phyloP scores from a whole-genome alignment of 805 yeast species.

The Metschnikowia bowlesiae region DNA sequence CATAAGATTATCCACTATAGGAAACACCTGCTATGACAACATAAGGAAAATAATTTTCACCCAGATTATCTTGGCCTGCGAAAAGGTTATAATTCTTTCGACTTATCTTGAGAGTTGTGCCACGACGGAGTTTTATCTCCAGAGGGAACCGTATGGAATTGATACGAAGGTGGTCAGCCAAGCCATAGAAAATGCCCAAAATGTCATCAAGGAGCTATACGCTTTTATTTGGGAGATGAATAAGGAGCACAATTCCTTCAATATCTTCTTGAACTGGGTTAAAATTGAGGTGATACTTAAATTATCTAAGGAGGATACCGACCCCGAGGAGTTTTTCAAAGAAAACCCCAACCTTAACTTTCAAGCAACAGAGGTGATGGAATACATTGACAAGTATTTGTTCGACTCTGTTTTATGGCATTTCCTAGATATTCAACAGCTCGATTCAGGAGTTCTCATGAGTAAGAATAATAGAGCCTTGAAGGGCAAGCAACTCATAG shows the following conservation, averaged over 20 bases:
- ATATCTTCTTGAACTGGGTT: constrained; percentile 44
- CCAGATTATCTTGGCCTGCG: constrained; percentile 51
- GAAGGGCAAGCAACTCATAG: background rate
- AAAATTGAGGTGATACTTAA: constrained; percentile 33
- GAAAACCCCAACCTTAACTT: constrained; percentile 14
- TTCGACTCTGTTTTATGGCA: constrained; percentile 10
- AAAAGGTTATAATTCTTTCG: constrained; percentile 47
- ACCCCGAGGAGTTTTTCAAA: constrained; percentile 12
- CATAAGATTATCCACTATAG: constrained; percentile 49
- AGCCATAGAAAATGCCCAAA: constrained; percentile 16
- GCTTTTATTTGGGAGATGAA: constrained; percentile 40
- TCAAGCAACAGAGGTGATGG: constrained; percentile 13
- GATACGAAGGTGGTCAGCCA: background rate
- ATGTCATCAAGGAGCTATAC: constrained; percentile 31
- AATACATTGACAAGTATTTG: constrained; percentile 12
- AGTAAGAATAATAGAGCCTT: background rate
- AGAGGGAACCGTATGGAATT: constrained; percentile 10
- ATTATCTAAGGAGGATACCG: constrained; percentile 36
- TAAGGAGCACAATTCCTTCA: constrained; percentile 44
- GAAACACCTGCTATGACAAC: constrained; percentile 48
- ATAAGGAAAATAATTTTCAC: constrained; percentile 45
- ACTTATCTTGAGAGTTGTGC: constrained; percentile 37
- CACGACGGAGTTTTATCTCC: constrained; percentile 7
- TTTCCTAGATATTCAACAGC: constrained; percentile 3
- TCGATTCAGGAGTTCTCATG: constrained; percentile 8